phyloP scores from a whole-genome alignment of 805 yeast species.

The Metschnikowia noctiluminum region DNA sequence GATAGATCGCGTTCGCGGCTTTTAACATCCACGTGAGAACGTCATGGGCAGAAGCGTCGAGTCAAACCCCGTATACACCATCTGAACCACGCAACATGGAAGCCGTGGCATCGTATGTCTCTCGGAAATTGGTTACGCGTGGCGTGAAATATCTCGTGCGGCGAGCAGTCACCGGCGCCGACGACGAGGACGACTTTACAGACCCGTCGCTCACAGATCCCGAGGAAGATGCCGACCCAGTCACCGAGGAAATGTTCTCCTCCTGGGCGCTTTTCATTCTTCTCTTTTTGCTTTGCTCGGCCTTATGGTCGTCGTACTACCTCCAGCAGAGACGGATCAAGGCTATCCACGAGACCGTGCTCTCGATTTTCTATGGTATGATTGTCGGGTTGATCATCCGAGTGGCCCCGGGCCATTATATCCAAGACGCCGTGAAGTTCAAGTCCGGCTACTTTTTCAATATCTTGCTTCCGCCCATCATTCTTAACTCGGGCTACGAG shows the following conservation, averaged over 20 bases:
- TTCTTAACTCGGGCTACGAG: constrained; percentile 94
- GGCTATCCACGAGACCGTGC: constrained; percentile 95
- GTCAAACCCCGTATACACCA: not conserved
- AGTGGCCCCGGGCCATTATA: constrained; percentile 91
- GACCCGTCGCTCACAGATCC: constrained; percentile 46
- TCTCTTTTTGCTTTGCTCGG: constrained; percentile 73
- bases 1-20: not conserved
- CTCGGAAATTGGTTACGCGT: constrained; percentile 8
- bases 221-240: constrained; percentile 72
- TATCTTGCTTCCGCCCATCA: constrained; percentile 91
- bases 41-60: not conserved
- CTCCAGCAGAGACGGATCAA: constrained; percentile 87
- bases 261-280: constrained; percentile 96
- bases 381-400: constrained; percentile 88
- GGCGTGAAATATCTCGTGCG: constrained; percentile 22
- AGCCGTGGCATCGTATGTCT: constrained; percentile 6
- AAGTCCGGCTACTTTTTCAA: constrained; percentile 93
- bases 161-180: constrained; percentile 26
- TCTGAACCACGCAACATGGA: constrained; percentile 6
- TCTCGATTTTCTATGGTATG: constrained; percentile 96
- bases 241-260: constrained; percentile 90
- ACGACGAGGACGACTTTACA: constrained; percentile 28
- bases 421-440: constrained; percentile 94
- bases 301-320: constrained; percentile 93
- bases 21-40: not conserved